Evolutionary conservation across 176 grass and related monocot species (phyloP), one percentile per base, ranked within the genome.

Genomic region (Coix lacrymajobi): DNA sequence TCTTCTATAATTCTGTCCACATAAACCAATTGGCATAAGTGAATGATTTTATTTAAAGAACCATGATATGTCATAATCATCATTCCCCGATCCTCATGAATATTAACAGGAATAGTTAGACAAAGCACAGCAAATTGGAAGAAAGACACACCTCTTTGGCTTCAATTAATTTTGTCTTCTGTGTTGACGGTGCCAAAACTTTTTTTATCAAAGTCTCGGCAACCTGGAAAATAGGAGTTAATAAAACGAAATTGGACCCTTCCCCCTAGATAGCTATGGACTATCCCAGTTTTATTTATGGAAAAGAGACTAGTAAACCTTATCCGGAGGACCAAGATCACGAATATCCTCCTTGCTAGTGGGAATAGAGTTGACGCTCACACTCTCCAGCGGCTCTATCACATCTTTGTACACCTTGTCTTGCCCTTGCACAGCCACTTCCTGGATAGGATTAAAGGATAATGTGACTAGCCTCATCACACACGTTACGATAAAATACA

Each of bases 361-460:
- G 13, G 89, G 28, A 65, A 99, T 85, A 38, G 91, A 84, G 68
- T 94, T 96, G 71, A 99, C 62, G 75, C 96, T 99, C 41, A 98
- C 91, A 85, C 85, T 96, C 85, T 96, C 93, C 48, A 99, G 84
- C 10, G 93, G 96, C 66, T 99, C 93, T 16, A 99, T 96, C 44
- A 96, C 93, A 83, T 96, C 91, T 92, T 99, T 99, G 89, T 93
- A 96, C 36, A 96, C 93, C 89, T 98, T 98, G 54, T 96, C 96
- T 87, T 98, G 89, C 43, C 96, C 96, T 95, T 93, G 85, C 63
- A 96, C 86, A 3, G 68, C 45, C 54, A 99, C 93, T 87, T 99
- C 93, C 96, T 99, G 82, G 8, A 78, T 25, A 54, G 30, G 33
- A 33, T 33, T 33, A 33, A 33, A 33, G 33, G 44, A 30, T 17